Base-by-base conservation (phyloP, 2,329 filamentous ascomycete genomes). In the Phialophora macrospora region DNA sequence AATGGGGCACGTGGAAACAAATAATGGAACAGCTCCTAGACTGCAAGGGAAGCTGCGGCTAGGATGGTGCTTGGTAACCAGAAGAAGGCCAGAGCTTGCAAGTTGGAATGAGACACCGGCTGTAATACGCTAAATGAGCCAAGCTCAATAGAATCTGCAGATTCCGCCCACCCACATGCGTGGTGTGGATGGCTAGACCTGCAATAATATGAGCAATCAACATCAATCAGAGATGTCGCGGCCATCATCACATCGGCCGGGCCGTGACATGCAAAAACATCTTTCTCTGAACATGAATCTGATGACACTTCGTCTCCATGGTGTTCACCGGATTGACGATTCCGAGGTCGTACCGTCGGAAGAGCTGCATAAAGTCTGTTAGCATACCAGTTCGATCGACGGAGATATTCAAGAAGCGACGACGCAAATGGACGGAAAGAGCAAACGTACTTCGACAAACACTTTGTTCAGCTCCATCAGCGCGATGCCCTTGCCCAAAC, bases 401-500 rank as follows among this genome's bases (percentile, higher is more conserved):
- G 22, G 22, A 9, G 9, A 8, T 26, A 7, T 17, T 22, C 26
- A 24, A 6, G 14, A 8, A 60, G 11, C 12, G 17, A 12, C 1
- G 17, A 7, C 7, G 11, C 32, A 34, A 12, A 34, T 2, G 32
- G 32, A 34, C 11, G 20, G 12, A 30, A 20, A 9, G 24, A 28
- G 20, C 8, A n/a, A 41, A 22, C 75, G 54, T 74, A 83, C 81
- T 79, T 83, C 81, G 17, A 82, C 78, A 51, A 83, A 72, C 3
- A 77, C 74, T 66, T 85, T 85, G 65, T 81, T 77, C 58, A 84
- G 68, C 71, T 83, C 81, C 77, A 83, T 81, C 60, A 81, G 70
- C 0, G 81, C 81, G 59, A 84, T 80, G 0, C 77, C 73, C 71
- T 78, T 80, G 8, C 82, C 82, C 9, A 58, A 28, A 83, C 82